Conservation (phyloP, 1,284 basidiomycete genomes). For the Marasmius oreades region DNA sequence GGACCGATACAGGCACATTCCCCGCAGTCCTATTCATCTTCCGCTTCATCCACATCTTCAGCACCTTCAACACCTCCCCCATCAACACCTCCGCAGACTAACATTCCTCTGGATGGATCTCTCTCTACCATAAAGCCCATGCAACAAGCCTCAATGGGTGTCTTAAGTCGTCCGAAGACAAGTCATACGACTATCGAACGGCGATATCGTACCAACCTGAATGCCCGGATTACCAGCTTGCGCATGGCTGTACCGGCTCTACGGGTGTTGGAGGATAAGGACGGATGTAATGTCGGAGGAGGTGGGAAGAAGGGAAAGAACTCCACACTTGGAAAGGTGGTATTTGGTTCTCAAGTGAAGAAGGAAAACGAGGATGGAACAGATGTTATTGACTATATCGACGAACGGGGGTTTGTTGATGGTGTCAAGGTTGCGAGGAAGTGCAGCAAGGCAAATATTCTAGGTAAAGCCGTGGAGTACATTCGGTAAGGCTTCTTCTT, state of each 20-base stretch:
- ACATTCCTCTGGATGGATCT: constrained; percentile 18
- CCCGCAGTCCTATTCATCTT: constrained; percentile 27
- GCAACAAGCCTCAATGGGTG: constrained; percentile 16
- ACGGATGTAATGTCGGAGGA: constrained; percentile 22
- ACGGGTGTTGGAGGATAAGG: constrained; percentile 58
- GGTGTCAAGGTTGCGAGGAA: constrained; percentile 82
- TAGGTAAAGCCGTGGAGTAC: constrained; percentile 82
- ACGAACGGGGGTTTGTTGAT: constrained; percentile 75
- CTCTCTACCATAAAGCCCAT: constrained; percentile 19
- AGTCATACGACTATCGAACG: constrained; percentile 92
- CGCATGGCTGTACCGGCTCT: constrained; percentile 82
- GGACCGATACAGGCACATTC: constrained; percentile 14
- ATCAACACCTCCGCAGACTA: constrained; percentile 27
- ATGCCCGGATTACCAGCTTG: constrained; percentile 82
- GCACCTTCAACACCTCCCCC: constrained; percentile 31
- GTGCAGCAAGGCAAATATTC: constrained; percentile 79
- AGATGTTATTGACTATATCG: constrained; percentile 49
- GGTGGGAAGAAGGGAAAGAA: constrained; percentile 45
- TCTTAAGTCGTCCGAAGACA: constrained; percentile 64
- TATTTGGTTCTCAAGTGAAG: constrained; percentile 26
- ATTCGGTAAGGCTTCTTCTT: constrained; percentile 41
- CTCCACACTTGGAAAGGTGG: constrained; percentile 35
- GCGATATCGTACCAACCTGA: constrained; percentile 86
- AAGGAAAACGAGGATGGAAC: constrained; percentile 32
- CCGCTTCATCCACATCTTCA: constrained; percentile 30